Evolutionary conservation across 306 rosid species (phyloP).

Genomic region (Inga leiocalycina): DNA sequence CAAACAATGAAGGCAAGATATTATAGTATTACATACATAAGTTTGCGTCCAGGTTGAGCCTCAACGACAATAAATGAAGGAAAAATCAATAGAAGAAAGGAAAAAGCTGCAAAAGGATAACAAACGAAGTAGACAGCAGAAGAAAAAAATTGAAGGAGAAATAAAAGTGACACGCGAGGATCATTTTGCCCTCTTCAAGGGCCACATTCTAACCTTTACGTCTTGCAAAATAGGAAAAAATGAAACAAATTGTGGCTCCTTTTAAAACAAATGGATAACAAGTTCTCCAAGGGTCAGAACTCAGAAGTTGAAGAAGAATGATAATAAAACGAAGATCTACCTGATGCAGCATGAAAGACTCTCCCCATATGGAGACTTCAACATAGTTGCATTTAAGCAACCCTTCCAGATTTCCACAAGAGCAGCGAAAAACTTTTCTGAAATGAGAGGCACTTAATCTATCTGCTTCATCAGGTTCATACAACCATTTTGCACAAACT

Average conservation of each 20-base stretch:
- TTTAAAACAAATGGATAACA: not conserved
- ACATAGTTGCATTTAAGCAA: slow-evolving; percentile 51
- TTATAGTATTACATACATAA: not conserved
- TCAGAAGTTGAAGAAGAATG: slow-evolving; percentile 7
- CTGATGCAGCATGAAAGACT: slow-evolving; percentile 97
- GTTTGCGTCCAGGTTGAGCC: not conserved
- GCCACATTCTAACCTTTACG: not conserved
- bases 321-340: slow-evolving; percentile 44
- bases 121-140: not conserved
- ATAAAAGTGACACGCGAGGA: not conserved
- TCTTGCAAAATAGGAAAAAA: not conserved
- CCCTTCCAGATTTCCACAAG: slow-evolving; percentile 73
- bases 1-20: not conserved
- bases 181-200: slow-evolving; percentile 1
- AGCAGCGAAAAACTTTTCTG: slow-evolving; percentile 72
- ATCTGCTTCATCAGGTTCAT: slow-evolving; percentile 80
- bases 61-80: not conserved
- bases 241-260: not conserved
- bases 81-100: not conserved
- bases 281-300: not conserved
- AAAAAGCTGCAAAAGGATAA: not conserved
- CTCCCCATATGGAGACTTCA: slow-evolving; percentile 85
- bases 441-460: slow-evolving; percentile 82
- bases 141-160: not conserved
- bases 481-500: slow-evolving; percentile 77